phyloP scores from a whole-genome alignment of 441 rosid species.

The Euphorbia schlechtendalii region DNA sequence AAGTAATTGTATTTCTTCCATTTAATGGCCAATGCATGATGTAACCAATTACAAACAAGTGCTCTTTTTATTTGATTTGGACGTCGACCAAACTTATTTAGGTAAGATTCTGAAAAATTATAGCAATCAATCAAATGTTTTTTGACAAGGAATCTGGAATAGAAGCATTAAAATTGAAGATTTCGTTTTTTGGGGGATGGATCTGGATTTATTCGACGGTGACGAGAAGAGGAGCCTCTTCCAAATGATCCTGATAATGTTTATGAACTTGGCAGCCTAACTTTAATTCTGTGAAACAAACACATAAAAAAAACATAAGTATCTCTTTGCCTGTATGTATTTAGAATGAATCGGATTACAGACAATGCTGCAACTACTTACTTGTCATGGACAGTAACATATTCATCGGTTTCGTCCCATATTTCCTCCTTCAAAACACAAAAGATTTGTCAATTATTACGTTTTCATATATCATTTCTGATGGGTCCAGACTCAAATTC shows the following conservation, averaged over 20 bases:
- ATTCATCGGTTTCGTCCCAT: conserved; percentile 17
- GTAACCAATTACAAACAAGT: background rate
- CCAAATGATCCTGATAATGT: conserved; percentile 2
- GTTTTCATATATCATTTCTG: too few species aligned
- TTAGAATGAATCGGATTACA: background rate
- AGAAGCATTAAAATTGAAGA: background rate
- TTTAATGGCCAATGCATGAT: too few species aligned
- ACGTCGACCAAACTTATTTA: too few species aligned
- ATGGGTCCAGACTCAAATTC: too few species aligned
- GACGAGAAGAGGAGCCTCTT: conserved; percentile 1
- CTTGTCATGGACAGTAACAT: conserved; percentile 15
- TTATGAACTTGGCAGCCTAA: conserved; percentile 10
- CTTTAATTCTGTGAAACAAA: conserved; percentile 6
- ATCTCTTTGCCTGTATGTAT: too few species aligned
- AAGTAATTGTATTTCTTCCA: too few species aligned
- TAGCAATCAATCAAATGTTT: background rate
- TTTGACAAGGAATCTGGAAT: background rate
- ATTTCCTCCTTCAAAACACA: conserved; percentile 12
- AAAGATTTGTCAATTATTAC: too few species aligned
- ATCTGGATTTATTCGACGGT: background rate
- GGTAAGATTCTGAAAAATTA: too few species aligned
- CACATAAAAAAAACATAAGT: too few species aligned
- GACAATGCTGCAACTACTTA: conserved; percentile 3
- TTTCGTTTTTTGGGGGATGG: background rate
- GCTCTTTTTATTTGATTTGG: too few species aligned